Evolutionary conservation across 208 protist genomes (phyloP).

Genomic region (Trypanosoma melophagium): DNA sequence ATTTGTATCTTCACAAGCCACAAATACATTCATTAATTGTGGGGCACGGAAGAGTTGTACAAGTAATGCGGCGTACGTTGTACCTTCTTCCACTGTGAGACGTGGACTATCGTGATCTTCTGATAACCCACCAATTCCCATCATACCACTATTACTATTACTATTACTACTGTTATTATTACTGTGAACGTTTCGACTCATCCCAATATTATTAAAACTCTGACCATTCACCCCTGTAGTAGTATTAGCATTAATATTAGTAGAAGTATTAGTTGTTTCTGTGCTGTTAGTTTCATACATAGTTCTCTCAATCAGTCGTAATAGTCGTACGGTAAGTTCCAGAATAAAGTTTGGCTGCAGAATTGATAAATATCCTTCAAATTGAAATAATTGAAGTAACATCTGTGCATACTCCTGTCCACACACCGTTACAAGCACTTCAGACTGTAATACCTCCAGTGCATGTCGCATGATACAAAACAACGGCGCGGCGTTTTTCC

Average conservation of each 20-base stretch:
- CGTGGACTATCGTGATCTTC: background rate
- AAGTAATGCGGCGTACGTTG: constrained; percentile 25
- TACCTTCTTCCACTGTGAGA: constrained; percentile 27
- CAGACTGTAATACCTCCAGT: constrained; percentile 70
- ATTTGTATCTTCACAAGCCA: constrained; percentile 21
- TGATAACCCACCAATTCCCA: background rate
- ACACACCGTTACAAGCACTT: constrained; percentile 45
- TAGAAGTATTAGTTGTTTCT: background rate
- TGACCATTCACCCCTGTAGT: background rate
- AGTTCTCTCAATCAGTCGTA: constrained; percentile 48
- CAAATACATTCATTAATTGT: constrained; percentile 27
- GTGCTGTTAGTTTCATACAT: constrained; percentile 17
- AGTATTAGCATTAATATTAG: background rate
- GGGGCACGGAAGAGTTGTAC: constrained; percentile 28
- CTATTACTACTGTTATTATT: background rate
- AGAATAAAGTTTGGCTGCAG: constrained; percentile 41
- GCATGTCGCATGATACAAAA: constrained; percentile 48
- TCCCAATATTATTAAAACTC: background rate
- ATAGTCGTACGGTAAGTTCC: constrained; percentile 34
- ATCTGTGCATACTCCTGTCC: constrained; percentile 65
- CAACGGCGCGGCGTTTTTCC: constrained; percentile 69
- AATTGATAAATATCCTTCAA: constrained; percentile 50
- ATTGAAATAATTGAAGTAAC: constrained; percentile 46
- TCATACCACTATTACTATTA: background rate
- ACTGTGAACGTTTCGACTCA: background rate